A percentile compares a stretch with the other conserved stretches of the same genome.
Evolutionary conservation across 768 basidiomycete genomes (phyloP).

Genomic region (Agaricus subrufescens): DNA sequence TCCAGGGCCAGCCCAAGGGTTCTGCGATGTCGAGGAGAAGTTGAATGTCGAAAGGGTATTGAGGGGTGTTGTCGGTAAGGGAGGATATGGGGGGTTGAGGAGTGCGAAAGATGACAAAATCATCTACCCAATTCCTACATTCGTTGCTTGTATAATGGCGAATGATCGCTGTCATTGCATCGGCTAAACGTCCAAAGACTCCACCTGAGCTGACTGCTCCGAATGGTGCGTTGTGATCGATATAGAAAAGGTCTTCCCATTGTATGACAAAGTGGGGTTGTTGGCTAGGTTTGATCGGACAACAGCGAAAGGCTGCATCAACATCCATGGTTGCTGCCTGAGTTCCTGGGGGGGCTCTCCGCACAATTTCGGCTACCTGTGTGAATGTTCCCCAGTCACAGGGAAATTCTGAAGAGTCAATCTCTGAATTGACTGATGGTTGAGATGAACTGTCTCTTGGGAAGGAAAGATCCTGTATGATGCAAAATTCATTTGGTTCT

Average conservation of each 20-base stretch:
- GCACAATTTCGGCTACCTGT: slow-evolving; percentile 6
- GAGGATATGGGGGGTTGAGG: not conserved
- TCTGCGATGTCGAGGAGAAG: slow-evolving; percentile 13
- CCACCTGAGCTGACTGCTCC: slow-evolving; percentile 23
- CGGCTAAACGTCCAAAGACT: slow-evolving; percentile 25
- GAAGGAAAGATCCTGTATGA: slow-evolving; percentile 22
- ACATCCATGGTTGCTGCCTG: slow-evolving; percentile 34
- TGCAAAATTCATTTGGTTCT: slow-evolving; percentile 15
- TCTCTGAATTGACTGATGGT: slow-evolving; percentile 25
- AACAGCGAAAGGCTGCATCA: slow-evolving; percentile 27
- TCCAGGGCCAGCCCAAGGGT: slow-evolving; percentile 32
- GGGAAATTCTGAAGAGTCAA: slow-evolving; percentile 26
- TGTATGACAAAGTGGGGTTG: slow-evolving; percentile 19
- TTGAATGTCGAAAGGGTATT: not conserved
- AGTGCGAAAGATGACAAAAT: slow-evolving; percentile 19
- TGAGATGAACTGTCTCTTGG: slow-evolving; percentile 16
- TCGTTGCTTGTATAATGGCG: not conserved
- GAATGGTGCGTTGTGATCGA: slow-evolving; percentile 26
- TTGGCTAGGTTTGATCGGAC: slow-evolving; percentile 25
- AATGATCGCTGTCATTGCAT: slow-evolving; percentile 24
- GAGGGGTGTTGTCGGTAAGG: not conserved
- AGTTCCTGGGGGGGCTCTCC: slow-evolving; percentile 23
- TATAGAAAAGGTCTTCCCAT: slow-evolving; percentile 18
- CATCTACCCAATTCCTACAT: slow-evolving; percentile 26
- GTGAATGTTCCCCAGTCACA: slow-evolving; percentile 18